phyloP scores from a whole-genome alignment of 768 basidiomycete genomes.

The Rhizopogon roseolus region DNA sequence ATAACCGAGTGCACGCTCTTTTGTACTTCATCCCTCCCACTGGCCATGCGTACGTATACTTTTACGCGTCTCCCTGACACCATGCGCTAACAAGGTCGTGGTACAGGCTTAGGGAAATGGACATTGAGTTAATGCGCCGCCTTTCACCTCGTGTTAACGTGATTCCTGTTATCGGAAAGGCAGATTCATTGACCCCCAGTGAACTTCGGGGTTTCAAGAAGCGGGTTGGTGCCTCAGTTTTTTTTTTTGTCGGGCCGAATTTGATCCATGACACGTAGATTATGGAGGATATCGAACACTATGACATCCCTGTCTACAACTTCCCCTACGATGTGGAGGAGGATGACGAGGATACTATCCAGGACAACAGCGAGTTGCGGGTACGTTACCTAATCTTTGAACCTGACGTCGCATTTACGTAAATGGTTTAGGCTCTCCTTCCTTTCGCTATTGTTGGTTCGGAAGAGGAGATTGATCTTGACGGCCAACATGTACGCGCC shows the following conservation, averaged over 20 bases:
- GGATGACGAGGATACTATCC: slow-evolving; percentile 97
- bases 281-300: slow-evolving; percentile 99
- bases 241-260: slow-evolving; percentile 1
- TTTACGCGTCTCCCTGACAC: background rate
- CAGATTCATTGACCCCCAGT: slow-evolving; percentile 89
- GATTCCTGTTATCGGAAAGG: slow-evolving; percentile 96
- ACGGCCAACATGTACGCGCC: slow-evolving; percentile 87
- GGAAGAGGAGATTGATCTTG: slow-evolving; percentile 93
- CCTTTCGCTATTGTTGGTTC: slow-evolving; percentile 98
- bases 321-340: slow-evolving; percentile 99
- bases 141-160: slow-evolving; percentile 98
- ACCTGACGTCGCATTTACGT: slow-evolving; percentile 4
- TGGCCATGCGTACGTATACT: slow-evolving; percentile 79
- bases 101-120: slow-evolving; percentile 89
- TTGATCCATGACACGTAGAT: slow-evolving; percentile 48
- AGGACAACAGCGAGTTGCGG: slow-evolving; percentile 93
- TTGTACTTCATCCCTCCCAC: slow-evolving; percentile 99
- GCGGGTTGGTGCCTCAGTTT: slow-evolving; percentile 46
- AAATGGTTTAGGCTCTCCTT: slow-evolving; percentile 61
- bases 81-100: background rate
- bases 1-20: slow-evolving; percentile 94
- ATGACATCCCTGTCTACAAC: slow-evolving; percentile 97
- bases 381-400: slow-evolving; percentile 36
- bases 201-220: slow-evolving; percentile 97
- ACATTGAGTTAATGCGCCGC: slow-evolving; percentile 98